Evolutionary conservation across 805 yeast genomes (phyloP).

Genomic region (Schwanniomyces polymorphus): DNA sequence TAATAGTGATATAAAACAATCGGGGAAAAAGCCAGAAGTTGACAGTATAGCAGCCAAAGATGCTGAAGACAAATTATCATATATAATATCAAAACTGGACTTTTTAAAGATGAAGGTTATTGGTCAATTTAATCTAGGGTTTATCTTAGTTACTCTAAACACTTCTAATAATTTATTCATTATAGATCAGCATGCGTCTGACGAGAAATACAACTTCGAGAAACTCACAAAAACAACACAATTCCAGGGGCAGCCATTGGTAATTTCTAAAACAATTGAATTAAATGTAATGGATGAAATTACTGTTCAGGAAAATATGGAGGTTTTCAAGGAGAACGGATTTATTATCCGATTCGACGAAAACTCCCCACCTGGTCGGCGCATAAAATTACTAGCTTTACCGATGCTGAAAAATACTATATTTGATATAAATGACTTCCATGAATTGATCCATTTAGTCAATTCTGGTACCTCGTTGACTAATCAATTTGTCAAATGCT

Average conservation of each 20-base stretch:
- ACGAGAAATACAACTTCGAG: constrained; percentile 92
- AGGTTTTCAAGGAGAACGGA: constrained; percentile 71
- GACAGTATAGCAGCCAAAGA: constrained; percentile 19
- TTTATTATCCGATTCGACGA: constrained; percentile 58
- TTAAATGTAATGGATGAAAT: constrained; percentile 79
- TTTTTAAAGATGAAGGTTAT: constrained; percentile 73
- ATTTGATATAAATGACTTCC: constrained; percentile 68
- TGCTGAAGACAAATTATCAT: constrained; percentile 59
- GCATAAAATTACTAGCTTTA: constrained; percentile 56
- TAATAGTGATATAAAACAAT: neutral
- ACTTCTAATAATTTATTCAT: constrained; percentile 65
- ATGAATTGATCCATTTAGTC: constrained; percentile 72
- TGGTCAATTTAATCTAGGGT: constrained; percentile 96
- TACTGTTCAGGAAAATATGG: constrained; percentile 58
- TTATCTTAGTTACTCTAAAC: constrained; percentile 68
- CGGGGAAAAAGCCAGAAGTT: neutral
- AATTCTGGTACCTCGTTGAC: constrained; percentile 21
- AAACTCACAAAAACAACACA: constrained; percentile 54
- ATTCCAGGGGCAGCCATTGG: constrained; percentile 61
- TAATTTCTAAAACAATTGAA: constrained; percentile 57
- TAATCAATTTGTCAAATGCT: constrained; percentile 49
- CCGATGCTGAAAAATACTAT: constrained; percentile 73
- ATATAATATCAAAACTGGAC: constrained; percentile 69
- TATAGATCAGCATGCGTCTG: constrained; percentile 97
- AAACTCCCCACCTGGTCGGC: constrained; percentile 53